Conservation (phyloP, 1,139 yeast species). For the Citeromyces hawaiiensis region DNA sequence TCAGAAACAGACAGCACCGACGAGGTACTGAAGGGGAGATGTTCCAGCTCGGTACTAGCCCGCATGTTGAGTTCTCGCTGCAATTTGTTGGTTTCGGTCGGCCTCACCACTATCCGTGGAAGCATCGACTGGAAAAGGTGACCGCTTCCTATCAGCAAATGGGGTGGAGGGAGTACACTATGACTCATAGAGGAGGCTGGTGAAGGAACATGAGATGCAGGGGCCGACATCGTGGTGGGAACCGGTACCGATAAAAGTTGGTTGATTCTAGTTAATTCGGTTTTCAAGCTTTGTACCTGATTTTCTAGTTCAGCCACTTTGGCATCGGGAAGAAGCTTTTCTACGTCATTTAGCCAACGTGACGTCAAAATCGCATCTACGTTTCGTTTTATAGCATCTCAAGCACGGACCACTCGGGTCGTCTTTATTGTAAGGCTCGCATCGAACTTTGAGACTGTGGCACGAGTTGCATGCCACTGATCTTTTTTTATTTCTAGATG, state of each 20-base stretch:
- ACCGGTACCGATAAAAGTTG: not conserved
- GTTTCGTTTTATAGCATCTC: slow-evolving; percentile 53
- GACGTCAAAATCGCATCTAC: slow-evolving; percentile 56
- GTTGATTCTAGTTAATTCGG: not conserved
- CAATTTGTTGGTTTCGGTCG: not conserved
- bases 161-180: not conserved
- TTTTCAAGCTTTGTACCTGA: slow-evolving; percentile 1
- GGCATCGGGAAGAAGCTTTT: slow-evolving; percentile 17
- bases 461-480: slow-evolving; percentile 70
- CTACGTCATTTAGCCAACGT: slow-evolving; percentile 43
- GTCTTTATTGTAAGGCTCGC: slow-evolving; percentile 55
- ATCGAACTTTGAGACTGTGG: slow-evolving; percentile 68
- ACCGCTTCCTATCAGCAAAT: not conserved
- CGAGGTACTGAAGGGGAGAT: slow-evolving; percentile 6
- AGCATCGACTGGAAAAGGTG: not conserved
- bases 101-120: not conserved
- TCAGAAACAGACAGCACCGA: not conserved
- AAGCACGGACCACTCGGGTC: slow-evolving; percentile 52
- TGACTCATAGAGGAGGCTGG: not conserved
- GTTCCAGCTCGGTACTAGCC: not conserved
- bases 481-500: slow-evolving; percentile 15
- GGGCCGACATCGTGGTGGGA: not conserved
- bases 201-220: not conserved
- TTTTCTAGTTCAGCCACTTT: slow-evolving; percentile 6
- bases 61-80: not conserved